Conservation (phyloP, 176 grass and related monocot genomes). For the Triticum aestivum region IWGSC_CS_RefSeq_v2.1 NC_057798.1:214819539-214820038, state of each 20-base stretch:
- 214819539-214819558: constrained; percentile 68
- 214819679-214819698: constrained; percentile 58
- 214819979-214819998: constrained; percentile 90
- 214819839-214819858: constrained; percentile 84
- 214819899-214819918: constrained; percentile 87
- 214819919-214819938: constrained; percentile 73
- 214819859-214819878: constrained; percentile 89
- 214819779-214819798: constrained; percentile 77
- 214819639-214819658: constrained; percentile 13
- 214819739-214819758: constrained; percentile 87
- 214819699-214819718: constrained; percentile 52
- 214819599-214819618: not conserved
- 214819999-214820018: constrained; percentile 27
- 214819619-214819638: constrained; percentile 15
- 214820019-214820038: constrained; percentile 1
- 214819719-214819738: constrained; percentile 75
- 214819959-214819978: constrained; percentile 78
- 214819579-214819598: constrained; percentile 76
- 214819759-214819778: constrained; percentile 94
- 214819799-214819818: constrained; percentile 93
- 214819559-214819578: constrained; percentile 87
- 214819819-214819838: constrained; percentile 90
- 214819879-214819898: constrained; percentile 96
- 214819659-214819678: constrained; percentile 37
- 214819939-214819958: constrained; percentile 90